Evolutionary conservation across 164 flowering plant species (phyloP).

Genomic region (Dillenia turbinata): DNA sequence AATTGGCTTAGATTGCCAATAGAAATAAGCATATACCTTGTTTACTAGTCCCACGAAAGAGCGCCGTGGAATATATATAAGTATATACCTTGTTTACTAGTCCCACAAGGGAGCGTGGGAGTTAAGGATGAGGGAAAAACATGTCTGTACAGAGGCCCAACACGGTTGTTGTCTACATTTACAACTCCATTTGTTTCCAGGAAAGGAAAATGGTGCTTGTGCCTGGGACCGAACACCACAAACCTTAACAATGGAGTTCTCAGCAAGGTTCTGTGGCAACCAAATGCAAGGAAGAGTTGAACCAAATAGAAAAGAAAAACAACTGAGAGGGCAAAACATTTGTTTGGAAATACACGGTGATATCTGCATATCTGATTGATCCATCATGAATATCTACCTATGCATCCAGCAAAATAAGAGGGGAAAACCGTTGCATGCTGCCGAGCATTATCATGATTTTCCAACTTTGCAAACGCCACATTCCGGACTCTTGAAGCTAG

Average conservation of each 20-base stretch:
- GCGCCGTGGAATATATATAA: slow-evolving; percentile 17
- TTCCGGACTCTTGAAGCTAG: slow-evolving; percentile 27
- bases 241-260: too few relatives aligned
- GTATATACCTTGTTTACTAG: slow-evolving; percentile 21
- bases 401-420: too few relatives aligned
- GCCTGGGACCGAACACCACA: slow-evolving; percentile 14
- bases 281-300: too few relatives aligned
- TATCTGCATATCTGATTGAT: slow-evolving; percentile 22
- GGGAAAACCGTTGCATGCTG: slow-evolving; percentile 17
- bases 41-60: slow-evolving; percentile 40
- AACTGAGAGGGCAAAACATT: too few relatives aligned
- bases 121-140: slow-evolving; percentile 41
- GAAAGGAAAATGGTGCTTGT: slow-evolving; percentile 33
- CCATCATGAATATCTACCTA: slow-evolving; percentile 26
- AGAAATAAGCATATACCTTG: slow-evolving; percentile 10
- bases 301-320: too few relatives aligned
- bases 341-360: slow-evolving; percentile 22
- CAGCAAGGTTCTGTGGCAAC: too few relatives aligned
- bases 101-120: slow-evolving; percentile 41
- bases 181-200: slow-evolving; percentile 34
- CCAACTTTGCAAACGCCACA: slow-evolving; percentile 9
- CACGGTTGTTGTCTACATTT: slow-evolving; percentile 39
- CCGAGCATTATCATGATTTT: slow-evolving; percentile 16
- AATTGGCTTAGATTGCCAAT: too few relatives aligned
- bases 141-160: slow-evolving; percentile 47